Base-by-base conservation (phyloP, 805 yeast species). In the Monosporozyma siamensis region DNA sequence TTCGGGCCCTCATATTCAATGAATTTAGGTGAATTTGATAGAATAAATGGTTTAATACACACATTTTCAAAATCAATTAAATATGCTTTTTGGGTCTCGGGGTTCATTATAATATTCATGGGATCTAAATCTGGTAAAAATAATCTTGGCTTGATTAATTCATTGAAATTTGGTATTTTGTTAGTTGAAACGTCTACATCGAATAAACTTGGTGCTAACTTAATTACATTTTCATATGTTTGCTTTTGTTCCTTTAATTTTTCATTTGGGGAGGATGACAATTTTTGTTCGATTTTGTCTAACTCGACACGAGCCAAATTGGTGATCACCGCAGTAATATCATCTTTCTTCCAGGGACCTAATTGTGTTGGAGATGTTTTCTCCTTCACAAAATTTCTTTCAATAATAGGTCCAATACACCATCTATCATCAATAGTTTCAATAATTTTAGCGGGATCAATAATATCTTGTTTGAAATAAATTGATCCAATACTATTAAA, bases 321-420 rank as follows among this genome's bases (percentile, higher is more conserved):
- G 30, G 68, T 59, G 34, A 90, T 69, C 53, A 87, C 67, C 22
- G 82, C 80, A 38, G 71, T 62, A 11, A 61, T 55, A 3, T 39
- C 36, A 15, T 71, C 66, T 7, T 32, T 41, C 11, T 66, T 62
- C 88, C 94, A 87, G 30, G 97, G 97, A 1, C 97, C 97, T 42
- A 77, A 66, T 40, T 63, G 68, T 14, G 18, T 12, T 6, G 15
- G 11, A 17, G 4, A 6, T 7, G 29, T 15, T 5, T 20, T 12
- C 14, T 37, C 24, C 6, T 35, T 23, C 6, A 10, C 32, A 25
- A n/a, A 15, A 29, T 4, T 25, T 50, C 82, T 74, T 62, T 90
- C 97, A 24, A 77, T 78, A 20, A 85, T 75, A n/a, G 95, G 92
- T 6, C 98, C 97, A 51, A 90, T 78, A 58, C 81, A 73, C 94